Conservation (phyloP, 176 grass and related monocot genomes). For the Poa pratensis region DNA sequence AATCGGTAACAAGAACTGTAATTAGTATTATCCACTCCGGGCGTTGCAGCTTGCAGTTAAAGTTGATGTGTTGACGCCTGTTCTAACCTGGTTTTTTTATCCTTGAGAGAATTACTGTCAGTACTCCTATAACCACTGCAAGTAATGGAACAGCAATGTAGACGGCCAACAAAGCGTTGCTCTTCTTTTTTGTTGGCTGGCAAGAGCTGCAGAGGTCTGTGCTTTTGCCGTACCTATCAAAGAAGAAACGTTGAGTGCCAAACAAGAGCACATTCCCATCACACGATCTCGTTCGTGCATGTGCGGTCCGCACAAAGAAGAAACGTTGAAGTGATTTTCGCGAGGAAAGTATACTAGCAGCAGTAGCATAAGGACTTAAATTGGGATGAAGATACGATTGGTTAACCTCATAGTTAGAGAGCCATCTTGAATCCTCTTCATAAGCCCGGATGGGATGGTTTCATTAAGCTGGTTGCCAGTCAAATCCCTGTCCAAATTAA, state of each 20-base stretch:
- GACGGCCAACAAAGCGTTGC: constrained; percentile 29
- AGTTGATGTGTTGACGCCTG: background rate
- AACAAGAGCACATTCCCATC: too few species aligned
- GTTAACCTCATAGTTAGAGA: constrained; percentile 44
- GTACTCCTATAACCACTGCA: constrained; percentile 28
- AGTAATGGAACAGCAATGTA: constrained; percentile 45
- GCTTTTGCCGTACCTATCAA: constrained; percentile 40
- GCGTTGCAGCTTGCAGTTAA: too few species aligned
- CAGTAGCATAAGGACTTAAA: too few species aligned
- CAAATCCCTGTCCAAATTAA: constrained; percentile 51
- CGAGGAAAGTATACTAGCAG: background rate
- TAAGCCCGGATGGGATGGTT: constrained; percentile 50
- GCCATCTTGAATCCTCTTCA: constrained; percentile 50
- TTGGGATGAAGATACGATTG: background rate
- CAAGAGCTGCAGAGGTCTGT: constrained; percentile 49
- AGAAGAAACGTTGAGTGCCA: too few species aligned
- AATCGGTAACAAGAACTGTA: background rate
- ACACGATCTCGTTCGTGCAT: too few species aligned
- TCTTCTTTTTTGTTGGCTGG: constrained; percentile 35
- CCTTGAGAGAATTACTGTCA: background rate
- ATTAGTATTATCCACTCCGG: background rate
- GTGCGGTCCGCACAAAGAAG: too few species aligned
- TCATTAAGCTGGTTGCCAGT: constrained; percentile 48
- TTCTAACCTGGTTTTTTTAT: constrained; percentile 33
- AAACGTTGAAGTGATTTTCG: background rate